Evolutionary conservation across 371 early-diverging fungal species (phyloP).

Genomic region (Rhizopus microsporus): DNA sequence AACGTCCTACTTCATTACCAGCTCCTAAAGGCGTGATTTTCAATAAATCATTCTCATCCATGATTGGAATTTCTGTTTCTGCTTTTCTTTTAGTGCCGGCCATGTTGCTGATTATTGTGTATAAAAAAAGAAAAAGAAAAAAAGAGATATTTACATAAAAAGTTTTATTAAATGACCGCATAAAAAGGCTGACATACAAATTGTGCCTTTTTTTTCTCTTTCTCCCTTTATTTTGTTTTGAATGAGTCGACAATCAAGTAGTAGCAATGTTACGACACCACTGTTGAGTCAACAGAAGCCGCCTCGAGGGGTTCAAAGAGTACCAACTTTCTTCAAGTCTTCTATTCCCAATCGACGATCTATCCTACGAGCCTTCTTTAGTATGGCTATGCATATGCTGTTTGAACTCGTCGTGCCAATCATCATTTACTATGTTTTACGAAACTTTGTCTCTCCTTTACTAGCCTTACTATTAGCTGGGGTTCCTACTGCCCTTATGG

Average conservation of each 20-base stretch:
- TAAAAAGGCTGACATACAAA: background rate
- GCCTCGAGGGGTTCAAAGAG: constrained; percentile 25
- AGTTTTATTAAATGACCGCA: constrained; percentile 3
- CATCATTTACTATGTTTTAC: constrained; percentile 43
- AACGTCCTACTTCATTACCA: constrained; percentile 99
- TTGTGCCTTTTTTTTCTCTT: constrained; percentile 3
- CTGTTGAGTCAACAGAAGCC: constrained; percentile 17
- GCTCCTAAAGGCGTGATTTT: constrained; percentile 97
- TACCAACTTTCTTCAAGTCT: constrained; percentile 42
- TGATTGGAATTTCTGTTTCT: constrained; percentile 52
- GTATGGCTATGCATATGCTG: constrained; percentile 38
- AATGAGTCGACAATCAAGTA: constrained; percentile 9
- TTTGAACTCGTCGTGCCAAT: constrained; percentile 46
- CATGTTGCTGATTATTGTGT: constrained; percentile 20
- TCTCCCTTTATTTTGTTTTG: constrained; percentile 1
- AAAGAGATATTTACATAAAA: background rate
- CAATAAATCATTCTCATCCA: constrained; percentile 70
- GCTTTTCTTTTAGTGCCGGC: constrained; percentile 51
- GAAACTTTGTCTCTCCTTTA: constrained; percentile 39
- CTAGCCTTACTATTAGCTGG: constrained; percentile 46
- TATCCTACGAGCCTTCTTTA: constrained; percentile 34
- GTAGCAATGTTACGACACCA: constrained; percentile 21
- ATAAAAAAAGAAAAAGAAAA: constrained; percentile 7
- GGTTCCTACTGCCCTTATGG: constrained; percentile 42
- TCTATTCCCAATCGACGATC: constrained; percentile 45